Evolutionary conservation across 1,284 basidiomycete species (phyloP).

Genomic region (Blastosporella zonata): DNA sequence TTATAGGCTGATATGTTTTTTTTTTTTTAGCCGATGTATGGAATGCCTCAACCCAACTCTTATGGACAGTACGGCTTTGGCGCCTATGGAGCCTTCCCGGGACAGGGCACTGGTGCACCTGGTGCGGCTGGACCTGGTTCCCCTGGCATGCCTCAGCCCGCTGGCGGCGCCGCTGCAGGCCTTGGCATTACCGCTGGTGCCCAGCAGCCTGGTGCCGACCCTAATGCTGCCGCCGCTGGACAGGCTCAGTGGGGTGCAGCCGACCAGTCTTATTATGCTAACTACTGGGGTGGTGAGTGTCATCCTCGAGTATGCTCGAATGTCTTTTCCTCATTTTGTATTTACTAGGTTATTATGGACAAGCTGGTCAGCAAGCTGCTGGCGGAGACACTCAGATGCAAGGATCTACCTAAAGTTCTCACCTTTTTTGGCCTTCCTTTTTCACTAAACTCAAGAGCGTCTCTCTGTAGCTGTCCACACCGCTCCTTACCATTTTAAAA

Average conservation of each 20-base stretch:
- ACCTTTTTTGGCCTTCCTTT: conserved; percentile 19
- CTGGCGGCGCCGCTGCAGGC: conserved; percentile 46
- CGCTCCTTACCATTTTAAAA: conserved; percentile 22
- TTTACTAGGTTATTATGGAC: conserved; percentile 69
- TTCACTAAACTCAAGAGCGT: conserved; percentile 20
- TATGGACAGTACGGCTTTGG: conserved; percentile 81
- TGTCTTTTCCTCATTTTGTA: conserved; percentile 7
- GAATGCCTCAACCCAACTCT: conserved; percentile 76
- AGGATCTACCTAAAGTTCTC: conserved; percentile 45
- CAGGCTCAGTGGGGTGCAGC: conserved; percentile 70
- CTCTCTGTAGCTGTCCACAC: conserved; percentile 15
- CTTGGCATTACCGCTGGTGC: conserved; percentile 51
- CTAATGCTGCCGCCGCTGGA: conserved; percentile 46
- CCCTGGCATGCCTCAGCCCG: conserved; percentile 67
- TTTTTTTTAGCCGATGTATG: conserved; percentile 70
- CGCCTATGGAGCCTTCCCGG: conserved; percentile 70
- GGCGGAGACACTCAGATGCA: conserved; percentile 58
- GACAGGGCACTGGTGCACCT: conserved; percentile 46
- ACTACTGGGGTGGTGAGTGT: conserved; percentile 78
- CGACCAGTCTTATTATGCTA: conserved; percentile 76
- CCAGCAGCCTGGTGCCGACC: conserved; percentile 57
- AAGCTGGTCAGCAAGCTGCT: conserved; percentile 56
- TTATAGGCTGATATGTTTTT: conserved; percentile 5
- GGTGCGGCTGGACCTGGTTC: conserved; percentile 52
- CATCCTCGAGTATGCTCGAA: conserved; percentile 4